A percentile compares a stretch with the other conserved stretches of the same genome.
Evolutionary conservation across 352 stramenopile genomes (phyloP).

Genomic region (Albugo laibachii): DNA sequence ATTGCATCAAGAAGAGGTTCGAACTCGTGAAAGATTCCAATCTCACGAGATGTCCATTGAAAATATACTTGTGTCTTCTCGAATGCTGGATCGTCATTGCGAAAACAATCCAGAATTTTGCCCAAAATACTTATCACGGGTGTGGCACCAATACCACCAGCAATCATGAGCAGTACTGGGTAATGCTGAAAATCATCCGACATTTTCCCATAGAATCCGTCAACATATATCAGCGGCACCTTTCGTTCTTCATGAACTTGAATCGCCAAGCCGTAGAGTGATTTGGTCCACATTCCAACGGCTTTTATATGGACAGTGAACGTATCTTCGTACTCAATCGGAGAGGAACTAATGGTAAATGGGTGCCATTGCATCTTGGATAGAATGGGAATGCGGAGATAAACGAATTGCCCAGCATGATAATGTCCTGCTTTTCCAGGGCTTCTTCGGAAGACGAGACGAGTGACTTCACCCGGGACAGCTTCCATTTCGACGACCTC

Average conservation of each 20-base stretch:
- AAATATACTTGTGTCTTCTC: constrained; percentile 58
- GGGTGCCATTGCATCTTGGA: constrained; percentile 64
- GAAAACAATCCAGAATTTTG: constrained; percentile 66
- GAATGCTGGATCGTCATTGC: constrained; percentile 54
- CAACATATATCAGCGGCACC: constrained; percentile 63
- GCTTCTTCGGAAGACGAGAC: constrained; percentile 55
- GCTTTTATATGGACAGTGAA: constrained; percentile 71
- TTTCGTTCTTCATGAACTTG: constrained; percentile 57
- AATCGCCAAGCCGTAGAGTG: constrained; percentile 50
- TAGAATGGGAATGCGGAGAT: constrained; percentile 46
- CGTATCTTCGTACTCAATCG: constrained; percentile 66
- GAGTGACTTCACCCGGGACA: constrained; percentile 63
- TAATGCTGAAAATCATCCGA: constrained; percentile 71
- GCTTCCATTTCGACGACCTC: constrained; percentile 69
- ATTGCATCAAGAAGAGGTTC: constrained; percentile 60
- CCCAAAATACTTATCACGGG: constrained; percentile 77
- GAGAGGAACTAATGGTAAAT: constrained; percentile 73
- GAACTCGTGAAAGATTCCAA: constrained; percentile 73
- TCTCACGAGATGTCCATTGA: constrained; percentile 68
- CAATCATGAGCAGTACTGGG: constrained; percentile 52
- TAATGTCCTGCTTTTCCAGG: constrained; percentile 58
- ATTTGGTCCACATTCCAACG: constrained; percentile 58
- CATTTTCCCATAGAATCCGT: constrained; percentile 72
- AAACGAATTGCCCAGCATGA: constrained; percentile 65
- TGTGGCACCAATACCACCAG: constrained; percentile 75